Evolutionary conservation across 805 yeast genomes (phyloP), one percentile per base, ranked within the genome.

Genomic region (Pichia insulana): DNA sequence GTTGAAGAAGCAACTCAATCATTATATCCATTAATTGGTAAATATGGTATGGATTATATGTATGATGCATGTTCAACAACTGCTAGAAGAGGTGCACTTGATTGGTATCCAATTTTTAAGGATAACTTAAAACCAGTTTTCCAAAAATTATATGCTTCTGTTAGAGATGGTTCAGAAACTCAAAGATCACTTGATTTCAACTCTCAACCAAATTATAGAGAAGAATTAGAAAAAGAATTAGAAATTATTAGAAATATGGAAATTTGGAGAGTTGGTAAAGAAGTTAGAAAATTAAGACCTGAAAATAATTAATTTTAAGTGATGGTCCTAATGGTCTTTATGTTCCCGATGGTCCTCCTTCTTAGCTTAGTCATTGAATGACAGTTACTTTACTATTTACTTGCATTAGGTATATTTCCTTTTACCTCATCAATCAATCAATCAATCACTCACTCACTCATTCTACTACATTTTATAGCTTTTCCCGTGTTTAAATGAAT

Each of bases 31-130:
- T 82, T 92, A 77, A 70, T 92, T 59, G 98, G 98, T 74, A 88
- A 87, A 73, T 85, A 92, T 80, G 98, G 98, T 76, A 92, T 92
- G 98, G 98, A 92, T 74, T 92, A 92, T 90, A 92, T 92, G 98
- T 92, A 92, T 81, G 97, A 92, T 67, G 98, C 98, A 62, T 92
- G 98, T 75, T 92, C 98, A 57, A 92, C 98, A 65, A 92, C 98
- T 57, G 98, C 98, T 63, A 88, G 97, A 80, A 87, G 98, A 77
- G 98, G 98, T 80, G 98, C 98, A 67, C 80, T 92, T 62, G 98
- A 92, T 78, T 92, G 98, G 98, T 90, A 92, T 78, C 97, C 97
- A 71, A 75, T 83, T 71, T 92, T 92, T 88, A 89, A 89, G 80
- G 90, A 86, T 58, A 96, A 97, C 64, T 79, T 92, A 73, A 92